These are phyloP conservation scores for Kurtzmaniella natalensis DNA, from an alignment of 1,139 yeast genomes.

Conservation along the genomic window DNA sequence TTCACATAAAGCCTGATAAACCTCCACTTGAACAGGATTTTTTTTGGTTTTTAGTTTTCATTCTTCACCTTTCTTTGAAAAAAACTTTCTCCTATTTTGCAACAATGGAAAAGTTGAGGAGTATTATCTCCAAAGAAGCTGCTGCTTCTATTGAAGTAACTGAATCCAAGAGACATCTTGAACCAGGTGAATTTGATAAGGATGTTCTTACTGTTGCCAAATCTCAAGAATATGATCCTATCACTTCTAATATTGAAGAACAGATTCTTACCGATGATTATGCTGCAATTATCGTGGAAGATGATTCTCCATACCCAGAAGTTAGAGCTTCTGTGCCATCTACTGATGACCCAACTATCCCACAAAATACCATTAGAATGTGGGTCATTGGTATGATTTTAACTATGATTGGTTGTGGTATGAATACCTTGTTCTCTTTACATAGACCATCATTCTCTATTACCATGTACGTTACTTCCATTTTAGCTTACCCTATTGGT, in stretches of 20 bases:
- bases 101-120: slow-evolving; percentile 7
- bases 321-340: slow-evolving; percentile 69
- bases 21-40: too few species aligned
- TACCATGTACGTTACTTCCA: slow-evolving; percentile 53
- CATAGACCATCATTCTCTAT: slow-evolving; percentile 54
- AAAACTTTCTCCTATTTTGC: neutral
- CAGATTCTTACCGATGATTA: slow-evolving; percentile 35
- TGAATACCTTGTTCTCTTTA: slow-evolving; percentile 57
- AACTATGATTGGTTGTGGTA: slow-evolving; percentile 56
- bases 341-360: slow-evolving; percentile 49
- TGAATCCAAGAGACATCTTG: slow-evolving; percentile 3
- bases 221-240: slow-evolving; percentile 35
- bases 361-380: slow-evolving; percentile 60
- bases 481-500: slow-evolving; percentile 64
- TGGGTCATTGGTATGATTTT: slow-evolving; percentile 54
- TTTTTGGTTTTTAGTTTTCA: too few species aligned
- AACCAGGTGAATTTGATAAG: slow-evolving; percentile 4
- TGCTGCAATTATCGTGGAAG: slow-evolving; percentile 39
- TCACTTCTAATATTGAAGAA: slow-evolving; percentile 24
- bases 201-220: slow-evolving; percentile 20
- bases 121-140: slow-evolving; percentile 2
- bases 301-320: slow-evolving; percentile 65
- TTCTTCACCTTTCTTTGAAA: neutral
- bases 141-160: slow-evolving; percentile 2
- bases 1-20: too few species aligned